Evolutionary conservation across 805 yeast species (phyloP).

Genomic region (Ogataea trehalophila): DNA sequence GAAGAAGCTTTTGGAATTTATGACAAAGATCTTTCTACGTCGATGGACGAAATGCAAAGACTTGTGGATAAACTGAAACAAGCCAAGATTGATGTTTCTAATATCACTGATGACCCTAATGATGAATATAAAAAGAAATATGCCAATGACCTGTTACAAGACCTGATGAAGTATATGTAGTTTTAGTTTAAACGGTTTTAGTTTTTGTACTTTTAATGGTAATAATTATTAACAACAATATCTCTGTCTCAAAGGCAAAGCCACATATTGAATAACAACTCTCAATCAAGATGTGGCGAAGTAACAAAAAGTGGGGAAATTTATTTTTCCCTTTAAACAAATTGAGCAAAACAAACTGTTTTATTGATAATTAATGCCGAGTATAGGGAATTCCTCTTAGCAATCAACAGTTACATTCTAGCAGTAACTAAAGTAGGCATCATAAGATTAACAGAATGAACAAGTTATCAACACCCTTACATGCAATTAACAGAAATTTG

Average conservation of each 20-base stretch:
- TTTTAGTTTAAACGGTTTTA: too few species aligned
- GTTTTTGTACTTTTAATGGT: too few species aligned
- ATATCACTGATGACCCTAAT: conserved; percentile 9
- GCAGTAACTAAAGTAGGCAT: not conserved
- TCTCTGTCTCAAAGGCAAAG: too few species aligned
- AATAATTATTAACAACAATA: too few species aligned
- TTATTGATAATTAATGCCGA: too few species aligned
- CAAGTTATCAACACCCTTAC: conserved; percentile 1
- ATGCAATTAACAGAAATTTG: conserved; percentile 15
- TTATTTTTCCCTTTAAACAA: too few species aligned
- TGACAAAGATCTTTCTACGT: not conserved
- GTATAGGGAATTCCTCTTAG: too few species aligned
- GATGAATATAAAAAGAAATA: conserved; percentile 29
- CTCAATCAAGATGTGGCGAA: too few species aligned
- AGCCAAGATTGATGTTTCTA: conserved; percentile 32
- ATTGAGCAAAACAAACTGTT: too few species aligned
- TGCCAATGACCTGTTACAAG: conserved; percentile 34
- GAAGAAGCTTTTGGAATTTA: not conserved
- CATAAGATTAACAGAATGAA: not conserved
- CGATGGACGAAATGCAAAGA: conserved; percentile 21
- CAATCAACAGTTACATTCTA: not conserved
- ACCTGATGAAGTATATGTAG: conserved; percentile 35
- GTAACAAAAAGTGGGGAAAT: too few species aligned
- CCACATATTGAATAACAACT: too few species aligned
- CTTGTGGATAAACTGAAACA: conserved; percentile 31